These are phyloP conservation scores for Calendula officinalis DNA, from an alignment of 129 eudicot genomes.

Conservation along the genomic window DNA sequence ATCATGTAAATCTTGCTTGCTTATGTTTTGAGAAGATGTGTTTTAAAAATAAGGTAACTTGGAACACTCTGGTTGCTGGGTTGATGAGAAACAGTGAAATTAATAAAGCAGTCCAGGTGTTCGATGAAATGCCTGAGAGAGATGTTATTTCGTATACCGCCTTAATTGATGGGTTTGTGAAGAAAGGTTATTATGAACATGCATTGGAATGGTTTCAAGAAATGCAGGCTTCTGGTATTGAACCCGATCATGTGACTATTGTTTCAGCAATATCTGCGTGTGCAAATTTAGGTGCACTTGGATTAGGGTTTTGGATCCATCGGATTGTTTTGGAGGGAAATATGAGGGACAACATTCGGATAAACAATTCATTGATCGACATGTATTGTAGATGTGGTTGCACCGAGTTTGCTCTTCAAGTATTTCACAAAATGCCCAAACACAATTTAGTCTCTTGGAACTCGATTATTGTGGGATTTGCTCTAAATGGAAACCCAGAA, in stretches of 20 bases:
- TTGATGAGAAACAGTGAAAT: constrained; percentile 59
- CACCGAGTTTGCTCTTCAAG: constrained; percentile 42
- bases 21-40: constrained; percentile 49
- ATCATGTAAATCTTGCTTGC: constrained; percentile 42
- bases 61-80: constrained; percentile 76
- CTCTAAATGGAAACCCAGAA: constrained; percentile 63
- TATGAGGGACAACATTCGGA: constrained; percentile 34
- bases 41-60: constrained; percentile 54
- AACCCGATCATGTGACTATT: constrained; percentile 66
- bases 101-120: constrained; percentile 48
- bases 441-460: constrained; percentile 65
- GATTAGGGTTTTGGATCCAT: constrained; percentile 63
- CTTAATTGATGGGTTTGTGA: constrained; percentile 72
- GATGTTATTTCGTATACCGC: constrained; percentile 54
- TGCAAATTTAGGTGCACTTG: constrained; percentile 67
- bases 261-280: constrained; percentile 68
- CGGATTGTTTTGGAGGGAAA: constrained; percentile 34
- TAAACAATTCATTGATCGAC: constrained; percentile 58
- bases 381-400: constrained; percentile 75
- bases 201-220: constrained; percentile 62
- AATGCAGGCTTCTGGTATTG: constrained; percentile 55
- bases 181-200: constrained; percentile 44
- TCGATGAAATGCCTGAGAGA: constrained; percentile 66
- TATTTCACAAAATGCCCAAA: constrained; percentile 40
- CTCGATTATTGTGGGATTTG: constrained; percentile 77